Evolutionary conservation across 2,329 filamentous ascomycete species (phyloP).

Genomic region (Dothideomycetidae sp.): DNA sequence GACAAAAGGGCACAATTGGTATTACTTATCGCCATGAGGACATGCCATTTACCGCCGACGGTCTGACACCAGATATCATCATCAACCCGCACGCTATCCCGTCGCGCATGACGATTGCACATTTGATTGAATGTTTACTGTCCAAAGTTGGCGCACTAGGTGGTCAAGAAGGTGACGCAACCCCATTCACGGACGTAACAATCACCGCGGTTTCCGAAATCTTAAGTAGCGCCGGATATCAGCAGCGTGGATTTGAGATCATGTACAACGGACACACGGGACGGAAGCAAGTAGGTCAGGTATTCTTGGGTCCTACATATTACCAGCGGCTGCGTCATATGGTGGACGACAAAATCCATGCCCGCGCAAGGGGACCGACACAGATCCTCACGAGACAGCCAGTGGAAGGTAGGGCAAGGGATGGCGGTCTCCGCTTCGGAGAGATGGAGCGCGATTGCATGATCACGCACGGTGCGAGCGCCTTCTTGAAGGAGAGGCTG

Average conservation of each 20-base stretch:
- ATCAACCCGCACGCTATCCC: constrained; percentile 99
- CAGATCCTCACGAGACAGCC: constrained; percentile 96
- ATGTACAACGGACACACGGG: constrained; percentile 99
- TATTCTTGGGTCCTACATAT: constrained; percentile 96
- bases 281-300: constrained; percentile 79
- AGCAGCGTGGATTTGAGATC: constrained; percentile 91
- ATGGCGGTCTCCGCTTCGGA: constrained; percentile 97
- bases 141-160: constrained; percentile 90
- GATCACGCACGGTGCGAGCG: constrained; percentile 97
- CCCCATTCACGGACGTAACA: constrained; percentile 93
- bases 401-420: constrained; percentile 93
- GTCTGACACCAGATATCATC: constrained; percentile 86
- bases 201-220: constrained; percentile 84
- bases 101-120: constrained; percentile 99
- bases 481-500: constrained; percentile 91
- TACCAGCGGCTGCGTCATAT: constrained; percentile 98
- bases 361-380: constrained; percentile 87
- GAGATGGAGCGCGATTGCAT: constrained; percentile 99
- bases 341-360: constrained; percentile 99
- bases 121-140: constrained; percentile 97
- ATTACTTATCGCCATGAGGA: constrained; percentile 96
- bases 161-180: constrained; percentile 92
- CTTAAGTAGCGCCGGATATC: constrained; percentile 79
- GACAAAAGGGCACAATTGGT: constrained; percentile 98
- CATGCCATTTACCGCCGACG: constrained; percentile 93